These are phyloP conservation scores for Stellera chamaejasme DNA, from an alignment of 345 rosid genomes.

Conservation along the genomic window DNA sequence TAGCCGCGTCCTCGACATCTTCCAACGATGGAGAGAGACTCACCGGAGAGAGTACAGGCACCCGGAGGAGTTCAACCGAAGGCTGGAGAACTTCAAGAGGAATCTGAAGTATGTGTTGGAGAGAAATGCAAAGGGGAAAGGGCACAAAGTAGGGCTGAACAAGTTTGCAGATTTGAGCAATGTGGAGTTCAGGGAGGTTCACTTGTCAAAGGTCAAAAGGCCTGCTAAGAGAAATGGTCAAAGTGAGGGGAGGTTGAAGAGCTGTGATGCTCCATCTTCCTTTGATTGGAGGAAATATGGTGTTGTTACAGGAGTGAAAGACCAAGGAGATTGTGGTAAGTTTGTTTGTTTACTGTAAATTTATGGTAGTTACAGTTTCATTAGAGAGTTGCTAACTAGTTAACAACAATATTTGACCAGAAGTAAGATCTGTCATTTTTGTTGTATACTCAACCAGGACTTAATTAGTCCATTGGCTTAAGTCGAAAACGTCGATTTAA, in stretches of 20 bases:
- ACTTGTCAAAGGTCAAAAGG: conserved; percentile 34
- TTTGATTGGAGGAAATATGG: conserved; percentile 59
- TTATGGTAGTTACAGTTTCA: too few species aligned
- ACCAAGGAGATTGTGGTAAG: conserved; percentile 47
- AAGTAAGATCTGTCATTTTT: background rate
- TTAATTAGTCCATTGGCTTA: too few species aligned
- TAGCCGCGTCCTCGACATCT: conserved; percentile 28
- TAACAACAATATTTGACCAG: too few species aligned
- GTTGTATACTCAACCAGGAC: too few species aligned
- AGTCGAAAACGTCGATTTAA: too few species aligned
- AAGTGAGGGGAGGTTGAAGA: conserved; percentile 11
- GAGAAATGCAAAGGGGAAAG: conserved; percentile 11
- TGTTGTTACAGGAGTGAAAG: conserved; percentile 34
- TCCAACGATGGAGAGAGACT: conserved; percentile 34
- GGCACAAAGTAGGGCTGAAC: conserved; percentile 33
- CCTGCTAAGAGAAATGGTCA: conserved; percentile 19
- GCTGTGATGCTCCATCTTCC: conserved; percentile 37
- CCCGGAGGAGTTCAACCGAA: conserved; percentile 30
- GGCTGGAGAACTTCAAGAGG: conserved; percentile 28
- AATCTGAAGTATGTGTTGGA: conserved; percentile 38
- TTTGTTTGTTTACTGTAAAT: background rate
- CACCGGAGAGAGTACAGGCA: conserved; percentile 35
- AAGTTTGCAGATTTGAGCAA: conserved; percentile 53
- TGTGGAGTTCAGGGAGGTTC: conserved; percentile 32
- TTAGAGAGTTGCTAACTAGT: too few species aligned